Base-by-base conservation (phyloP, 768 basidiomycete genomes). In the Chalciporus pseudorubinellus region DNA sequence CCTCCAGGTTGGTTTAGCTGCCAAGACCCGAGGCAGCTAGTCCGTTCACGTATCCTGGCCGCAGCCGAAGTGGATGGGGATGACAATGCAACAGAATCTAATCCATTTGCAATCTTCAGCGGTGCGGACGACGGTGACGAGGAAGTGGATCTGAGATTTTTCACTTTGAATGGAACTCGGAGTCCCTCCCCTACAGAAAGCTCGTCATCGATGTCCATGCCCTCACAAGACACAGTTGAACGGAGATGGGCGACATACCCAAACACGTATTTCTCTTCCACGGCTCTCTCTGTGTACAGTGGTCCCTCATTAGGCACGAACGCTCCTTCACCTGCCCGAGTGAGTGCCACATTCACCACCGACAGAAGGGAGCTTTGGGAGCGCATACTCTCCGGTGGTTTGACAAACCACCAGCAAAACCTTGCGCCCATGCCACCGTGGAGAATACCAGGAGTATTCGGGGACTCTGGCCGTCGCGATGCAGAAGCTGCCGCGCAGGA, bases 1-100 rank as follows among this genome's bases (percentile, higher is more conserved):
- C 89, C 89, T n/a, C 77, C 74, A 13, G 89, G 89, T 0, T 91
- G 87, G 85, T 62, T 77, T 19, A 65, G 72, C 43, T 54, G 55
- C 11, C 57, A 47, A 44, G 82, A 90, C 61, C 89, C 88, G 7
- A 75, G 74, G 49, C 72, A 80, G 20, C 59, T 64, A 44, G 74
- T 83, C 45, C 70, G 70, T 51, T 64, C 66, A 33, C 72, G 75
- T 22, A 85, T 90, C 33, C 60, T 75, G 60, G 63, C 67, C 51
- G 74, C 13, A 11, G 29, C 29, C 39, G 47, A 46, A 13, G 19
- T 5, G 16, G 49, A 51, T 22, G 47, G 8, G 18, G 46, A 45
- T 4, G 28, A 12, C 16, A 2, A 14, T 33, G 12, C 36, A 18
- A 2, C 39, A 14, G 56, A 43, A 44, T 24, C 44, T 52, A 61